Conservation (phyloP, 257 asterid genomes). For the Petunia axillaris region DNA sequence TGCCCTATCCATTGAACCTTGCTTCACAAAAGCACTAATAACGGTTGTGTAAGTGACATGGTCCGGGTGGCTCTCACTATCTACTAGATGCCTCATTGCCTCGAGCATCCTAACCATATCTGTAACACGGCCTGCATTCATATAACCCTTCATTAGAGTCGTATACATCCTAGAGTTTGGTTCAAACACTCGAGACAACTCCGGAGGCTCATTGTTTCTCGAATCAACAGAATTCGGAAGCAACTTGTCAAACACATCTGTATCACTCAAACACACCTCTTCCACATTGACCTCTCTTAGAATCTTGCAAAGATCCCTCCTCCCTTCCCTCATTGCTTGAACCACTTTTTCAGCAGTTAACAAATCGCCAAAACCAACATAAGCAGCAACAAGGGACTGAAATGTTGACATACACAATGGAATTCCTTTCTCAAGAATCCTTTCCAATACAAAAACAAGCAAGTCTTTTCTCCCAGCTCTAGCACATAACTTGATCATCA, state of each 20-base stretch:
- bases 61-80: conserved; percentile 74
- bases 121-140: conserved; percentile 74
- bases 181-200: conserved; percentile 48
- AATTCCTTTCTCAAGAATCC: conserved; percentile 61
- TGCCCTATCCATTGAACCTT: conserved; percentile 81
- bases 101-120: conserved; percentile 89
- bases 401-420: conserved; percentile 75
- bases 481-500: conserved; percentile 86
- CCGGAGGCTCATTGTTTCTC: conserved; percentile 53
- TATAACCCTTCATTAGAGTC: conserved; percentile 94
- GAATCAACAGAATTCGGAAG: conserved; percentile 62
- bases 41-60: conserved; percentile 92
- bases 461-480: conserved; percentile 75
- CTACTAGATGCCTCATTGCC: conserved; percentile 86
- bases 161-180: conserved; percentile 91
- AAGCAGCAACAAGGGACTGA: conserved; percentile 93
- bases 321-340: conserved; percentile 86
- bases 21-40: conserved; percentile 77
- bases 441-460: conserved; percentile 81
- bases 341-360: conserved; percentile 74
- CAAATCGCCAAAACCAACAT: conserved; percentile 88
- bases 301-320: conserved; percentile 77
- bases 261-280: conserved; percentile 23
- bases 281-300: conserved; percentile 53
- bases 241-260: conserved; percentile 49